These are phyloP conservation scores for Camellia oleifera DNA, from an alignment of 179 eudicot species.

Conservation along the genomic window DNA sequence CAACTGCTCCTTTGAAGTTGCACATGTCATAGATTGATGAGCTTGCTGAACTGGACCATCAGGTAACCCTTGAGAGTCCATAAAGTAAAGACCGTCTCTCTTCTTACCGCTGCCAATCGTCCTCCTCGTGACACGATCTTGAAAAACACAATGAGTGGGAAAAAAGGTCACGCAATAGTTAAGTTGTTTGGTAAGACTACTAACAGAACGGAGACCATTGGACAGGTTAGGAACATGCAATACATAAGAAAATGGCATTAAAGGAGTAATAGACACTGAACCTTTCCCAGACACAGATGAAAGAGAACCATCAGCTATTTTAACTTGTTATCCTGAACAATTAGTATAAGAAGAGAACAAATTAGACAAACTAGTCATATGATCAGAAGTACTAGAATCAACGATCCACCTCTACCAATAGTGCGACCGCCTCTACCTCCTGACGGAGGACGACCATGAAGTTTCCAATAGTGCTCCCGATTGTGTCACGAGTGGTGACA, in stretches of 20 bases:
- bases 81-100: background rate
- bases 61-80: background rate
- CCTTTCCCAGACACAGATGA: background rate
- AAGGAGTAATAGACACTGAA: background rate
- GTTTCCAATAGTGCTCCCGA: background rate
- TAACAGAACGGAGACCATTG: background rate
- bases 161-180: background rate
- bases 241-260: background rate
- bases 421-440: background rate
- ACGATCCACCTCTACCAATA: background rate
- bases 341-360: background rate
- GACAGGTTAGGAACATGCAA: background rate
- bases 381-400: background rate
- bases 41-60: background rate
- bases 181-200: background rate
- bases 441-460: background rate
- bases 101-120: background rate
- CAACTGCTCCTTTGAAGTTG: too few relatives aligned
- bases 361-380: background rate
- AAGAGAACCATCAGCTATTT: background rate
- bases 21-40: too few relatives aligned
- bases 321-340: background rate
- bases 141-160: background rate
- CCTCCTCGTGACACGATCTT: background rate
- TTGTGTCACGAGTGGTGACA: background rate